These are phyloP conservation scores for Colletotrichum phormii DNA, from an alignment of 2,329 filamentous ascomycete genomes.

Conservation along the genomic window DNA sequence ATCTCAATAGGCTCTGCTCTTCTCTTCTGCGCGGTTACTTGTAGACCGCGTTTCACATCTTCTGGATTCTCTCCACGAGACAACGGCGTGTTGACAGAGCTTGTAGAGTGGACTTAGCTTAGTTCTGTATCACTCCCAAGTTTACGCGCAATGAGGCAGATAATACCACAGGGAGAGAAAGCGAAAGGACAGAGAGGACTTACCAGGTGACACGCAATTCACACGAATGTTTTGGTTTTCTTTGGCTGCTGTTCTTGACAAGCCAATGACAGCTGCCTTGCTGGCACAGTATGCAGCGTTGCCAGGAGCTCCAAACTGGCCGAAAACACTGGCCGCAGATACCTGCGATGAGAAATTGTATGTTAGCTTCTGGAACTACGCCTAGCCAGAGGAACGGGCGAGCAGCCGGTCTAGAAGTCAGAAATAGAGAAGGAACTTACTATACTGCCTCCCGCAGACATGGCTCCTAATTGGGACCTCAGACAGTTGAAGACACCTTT, in stretches of 20 bases:
- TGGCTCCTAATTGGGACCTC: constrained; percentile 40
- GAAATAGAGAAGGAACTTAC: background rate
- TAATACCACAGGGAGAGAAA: constrained; percentile 37
- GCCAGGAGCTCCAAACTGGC: background rate
- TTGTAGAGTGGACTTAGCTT: background rate
- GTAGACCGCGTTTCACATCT: constrained; percentile 35
- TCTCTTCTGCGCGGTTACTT: constrained; percentile 37
- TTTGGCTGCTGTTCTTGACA: constrained; percentile 49
- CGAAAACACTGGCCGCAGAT: background rate
- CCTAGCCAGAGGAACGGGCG: background rate
- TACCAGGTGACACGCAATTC: background rate
- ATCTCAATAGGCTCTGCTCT: constrained; percentile 43
- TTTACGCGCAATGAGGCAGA: background rate
- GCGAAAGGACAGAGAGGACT: background rate
- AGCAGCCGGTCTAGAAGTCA: rapidly evolving
- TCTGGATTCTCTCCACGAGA: background rate
- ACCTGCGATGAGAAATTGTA: background rate
- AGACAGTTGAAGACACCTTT: constrained; percentile 24
- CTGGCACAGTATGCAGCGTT: constrained; percentile 50
- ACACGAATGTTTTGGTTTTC: constrained; percentile 36
- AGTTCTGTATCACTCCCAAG: background rate
- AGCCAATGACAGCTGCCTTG: constrained; percentile 50
- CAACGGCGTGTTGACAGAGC: background rate
- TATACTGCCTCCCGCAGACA: background rate
- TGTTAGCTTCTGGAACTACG: background rate